These are phyloP conservation scores for Auxenochlorella pyrenoidosa DNA, from an alignment of 139 green algal genomes.

Conservation along the genomic window DNA sequence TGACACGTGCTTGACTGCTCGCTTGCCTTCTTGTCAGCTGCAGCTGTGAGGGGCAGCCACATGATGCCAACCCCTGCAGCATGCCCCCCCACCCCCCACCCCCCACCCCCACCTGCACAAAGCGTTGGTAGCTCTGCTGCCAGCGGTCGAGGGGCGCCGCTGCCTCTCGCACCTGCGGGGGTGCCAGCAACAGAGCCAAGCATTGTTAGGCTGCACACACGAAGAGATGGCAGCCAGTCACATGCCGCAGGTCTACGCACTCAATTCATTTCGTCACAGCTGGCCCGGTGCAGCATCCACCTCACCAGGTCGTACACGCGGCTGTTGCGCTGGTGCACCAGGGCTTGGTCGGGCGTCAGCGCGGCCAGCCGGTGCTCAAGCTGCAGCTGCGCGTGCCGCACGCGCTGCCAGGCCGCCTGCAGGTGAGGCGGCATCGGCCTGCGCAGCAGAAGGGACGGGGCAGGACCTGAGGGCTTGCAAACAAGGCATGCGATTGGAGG, in stretches of 20 bases:
- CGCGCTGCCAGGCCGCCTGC: conserved; percentile 13
- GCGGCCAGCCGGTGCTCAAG: background rate
- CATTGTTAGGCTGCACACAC: background rate
- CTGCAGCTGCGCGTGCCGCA: background rate
- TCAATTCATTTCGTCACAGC: too few relatives aligned
- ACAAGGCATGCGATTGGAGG: background rate
- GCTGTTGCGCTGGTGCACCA: conserved; percentile 19
- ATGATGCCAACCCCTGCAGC: too few relatives aligned
- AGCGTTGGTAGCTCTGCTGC: background rate
- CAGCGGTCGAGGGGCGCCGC: background rate
- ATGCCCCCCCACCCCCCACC: too few relatives aligned
- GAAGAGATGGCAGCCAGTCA: too few relatives aligned
- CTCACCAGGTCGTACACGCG: conserved; percentile 1
- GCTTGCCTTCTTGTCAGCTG: too few relatives aligned
- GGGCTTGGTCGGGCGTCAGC: background rate
- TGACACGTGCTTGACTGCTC: background rate
- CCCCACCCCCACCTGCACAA: background rate
- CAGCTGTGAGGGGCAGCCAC: too few relatives aligned
- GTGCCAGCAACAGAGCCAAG: background rate
- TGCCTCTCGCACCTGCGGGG: background rate
- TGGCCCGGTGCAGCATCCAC: too few relatives aligned
- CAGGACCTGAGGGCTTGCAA: background rate
- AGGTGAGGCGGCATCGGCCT: conserved; percentile 5
- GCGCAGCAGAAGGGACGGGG: background rate
- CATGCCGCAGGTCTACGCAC: too few relatives aligned